A percentile compares a stretch with the other conserved stretches of the same genome.
These are phyloP conservation scores for Santalum album DNA, from an alignment of 164 flowering plant species.

Conservation along the genomic window DNA sequence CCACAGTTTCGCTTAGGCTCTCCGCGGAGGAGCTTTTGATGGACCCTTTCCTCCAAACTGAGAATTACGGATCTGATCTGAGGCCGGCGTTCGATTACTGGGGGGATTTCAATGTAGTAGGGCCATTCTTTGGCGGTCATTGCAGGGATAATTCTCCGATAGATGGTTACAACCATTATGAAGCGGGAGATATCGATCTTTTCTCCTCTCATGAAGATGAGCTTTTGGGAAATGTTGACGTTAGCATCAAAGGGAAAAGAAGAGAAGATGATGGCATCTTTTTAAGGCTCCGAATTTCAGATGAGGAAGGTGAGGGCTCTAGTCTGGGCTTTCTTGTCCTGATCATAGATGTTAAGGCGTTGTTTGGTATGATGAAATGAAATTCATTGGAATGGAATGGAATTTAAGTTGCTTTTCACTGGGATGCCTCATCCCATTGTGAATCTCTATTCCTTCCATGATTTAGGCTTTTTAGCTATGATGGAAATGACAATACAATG, in stretches of 20 bases:
- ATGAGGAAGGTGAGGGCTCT: constrained; percentile 58
- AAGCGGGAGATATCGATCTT: constrained; percentile 41
- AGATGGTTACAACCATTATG: constrained; percentile 30
- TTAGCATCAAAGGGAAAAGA: constrained; percentile 60
- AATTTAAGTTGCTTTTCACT: too few relatives aligned
- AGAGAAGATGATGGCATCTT: constrained; percentile 69
- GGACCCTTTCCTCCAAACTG: constrained; percentile 82
- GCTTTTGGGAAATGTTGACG: constrained; percentile 41
- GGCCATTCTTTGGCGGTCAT: constrained; percentile 21
- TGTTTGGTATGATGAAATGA: not conserved
- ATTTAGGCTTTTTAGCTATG: too few relatives aligned
- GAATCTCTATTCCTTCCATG: too few relatives aligned
- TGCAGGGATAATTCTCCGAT: constrained; percentile 17
- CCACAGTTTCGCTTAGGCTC: constrained; percentile 60
- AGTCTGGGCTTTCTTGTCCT: not conserved
- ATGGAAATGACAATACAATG: too few relatives aligned
- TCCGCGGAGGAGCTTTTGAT: constrained; percentile 74
- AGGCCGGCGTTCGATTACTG: constrained; percentile 26
- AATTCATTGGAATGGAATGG: too few relatives aligned
- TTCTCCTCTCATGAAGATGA: constrained; percentile 61
- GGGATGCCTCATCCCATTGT: too few relatives aligned
- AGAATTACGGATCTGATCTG: constrained; percentile 41
- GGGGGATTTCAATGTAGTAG: constrained; percentile 23
- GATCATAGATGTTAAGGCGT: too few relatives aligned
- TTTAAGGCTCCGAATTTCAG: constrained; percentile 73